These are phyloP conservation scores for Physcomitrellopsis africana DNA, from an alignment of 225 moss, liverwort and hornwort species.

Conservation along the genomic window DNA sequence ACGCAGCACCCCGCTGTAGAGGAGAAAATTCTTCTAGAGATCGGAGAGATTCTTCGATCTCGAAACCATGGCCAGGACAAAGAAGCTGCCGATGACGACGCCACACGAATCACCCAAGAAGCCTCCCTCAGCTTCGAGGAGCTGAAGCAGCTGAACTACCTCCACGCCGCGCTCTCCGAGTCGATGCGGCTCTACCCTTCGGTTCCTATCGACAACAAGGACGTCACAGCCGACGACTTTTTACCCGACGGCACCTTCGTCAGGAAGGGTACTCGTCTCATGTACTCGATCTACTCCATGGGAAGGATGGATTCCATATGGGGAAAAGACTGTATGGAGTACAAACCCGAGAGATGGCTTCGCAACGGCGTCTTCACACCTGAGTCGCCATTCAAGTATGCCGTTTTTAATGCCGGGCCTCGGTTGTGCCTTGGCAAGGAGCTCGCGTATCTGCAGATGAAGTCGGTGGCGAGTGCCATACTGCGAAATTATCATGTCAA, in stretches of 20 bases:
- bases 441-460: conserved; percentile 36
- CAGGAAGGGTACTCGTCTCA: conserved; percentile 31
- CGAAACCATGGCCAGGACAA: background rate
- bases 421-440: conserved; percentile 37
- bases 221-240: conserved; percentile 36
- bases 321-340: conserved; percentile 52
- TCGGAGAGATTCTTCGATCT: background rate
- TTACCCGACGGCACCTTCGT: conserved; percentile 52
- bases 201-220: conserved; percentile 42
- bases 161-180: conserved; percentile 51
- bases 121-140: conserved; percentile 40
- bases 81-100: too few relatives aligned
- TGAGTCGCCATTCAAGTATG: conserved; percentile 44
- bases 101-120: background rate
- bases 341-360: conserved; percentile 52
- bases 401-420: conserved; percentile 45
- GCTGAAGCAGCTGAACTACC: conserved; percentile 47
- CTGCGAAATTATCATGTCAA: conserved; percentile 28
- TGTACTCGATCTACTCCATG: conserved; percentile 47
- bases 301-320: conserved; percentile 49
- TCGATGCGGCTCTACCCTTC: conserved; percentile 48
- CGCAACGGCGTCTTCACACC: conserved; percentile 38
- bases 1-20: conserved; percentile 37
- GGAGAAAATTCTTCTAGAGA: conserved; percentile 28
- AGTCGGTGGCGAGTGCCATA: conserved; percentile 30